Percentiles rank a stretch among this genome's conserved stretches.
phyloP scores from a whole-genome alignment of 225 moss, liverwort and hornwort species.

The Lunularia cruciata region DNA sequence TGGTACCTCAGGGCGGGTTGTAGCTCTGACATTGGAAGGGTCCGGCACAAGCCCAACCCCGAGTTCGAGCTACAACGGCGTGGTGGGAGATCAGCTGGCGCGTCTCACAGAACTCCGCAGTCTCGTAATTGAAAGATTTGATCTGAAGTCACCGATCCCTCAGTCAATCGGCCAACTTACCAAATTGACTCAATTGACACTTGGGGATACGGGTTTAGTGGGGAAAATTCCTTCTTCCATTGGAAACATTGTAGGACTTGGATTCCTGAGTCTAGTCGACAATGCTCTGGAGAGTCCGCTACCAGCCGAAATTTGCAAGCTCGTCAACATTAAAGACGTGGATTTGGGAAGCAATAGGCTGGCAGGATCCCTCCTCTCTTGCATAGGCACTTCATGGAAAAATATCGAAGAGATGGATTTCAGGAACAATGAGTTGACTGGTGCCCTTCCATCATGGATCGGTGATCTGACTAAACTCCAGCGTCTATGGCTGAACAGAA shows the following conservation, averaged over 20 bases:
- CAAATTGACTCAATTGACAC: neutral
- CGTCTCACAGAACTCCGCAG: neutral
- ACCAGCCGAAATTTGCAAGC: neutral
- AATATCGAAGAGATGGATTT: neutral
- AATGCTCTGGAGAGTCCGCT: neutral
- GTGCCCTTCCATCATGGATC: neutral
- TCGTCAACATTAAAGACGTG: neutral
- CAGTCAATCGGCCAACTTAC: neutral
- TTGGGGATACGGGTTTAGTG: neutral
- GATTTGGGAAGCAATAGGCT: neutral
- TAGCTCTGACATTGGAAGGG: neutral
- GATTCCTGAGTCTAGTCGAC: neutral
- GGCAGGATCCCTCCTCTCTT: neutral
- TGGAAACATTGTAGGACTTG: neutral
- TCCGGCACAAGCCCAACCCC: neutral
- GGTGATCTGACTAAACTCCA: neutral
- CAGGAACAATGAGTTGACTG: neutral
- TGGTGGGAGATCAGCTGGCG: neutral
- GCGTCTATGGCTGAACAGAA: neutral
- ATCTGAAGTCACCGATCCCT: neutral
- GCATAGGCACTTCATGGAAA: conserved; percentile 6
- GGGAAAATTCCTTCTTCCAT: neutral
- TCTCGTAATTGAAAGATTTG: neutral
- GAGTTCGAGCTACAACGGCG: neutral
- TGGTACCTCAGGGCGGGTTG: neutral